Percentiles rank a stretch among this genome's conserved stretches.
phyloP scores from a whole-genome alignment of 345 rosid genomes.

The Turnera subulata region DNA sequence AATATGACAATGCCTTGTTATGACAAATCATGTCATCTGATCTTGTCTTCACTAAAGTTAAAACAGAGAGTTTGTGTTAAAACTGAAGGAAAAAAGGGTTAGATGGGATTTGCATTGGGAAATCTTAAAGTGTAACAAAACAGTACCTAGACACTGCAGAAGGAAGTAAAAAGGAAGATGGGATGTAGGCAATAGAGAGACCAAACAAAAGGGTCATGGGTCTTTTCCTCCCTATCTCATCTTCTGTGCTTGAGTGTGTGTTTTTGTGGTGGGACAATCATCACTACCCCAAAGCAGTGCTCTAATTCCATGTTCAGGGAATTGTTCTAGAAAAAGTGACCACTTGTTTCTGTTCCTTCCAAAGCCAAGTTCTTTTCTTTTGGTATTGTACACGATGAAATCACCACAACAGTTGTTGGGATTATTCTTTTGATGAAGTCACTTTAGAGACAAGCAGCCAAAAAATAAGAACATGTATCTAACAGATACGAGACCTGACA shows the following conservation, averaged over 20 bases:
- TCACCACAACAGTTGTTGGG: conserved; percentile 7
- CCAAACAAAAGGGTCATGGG: conserved; percentile 25
- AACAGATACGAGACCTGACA: too few relatives aligned
- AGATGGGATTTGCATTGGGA: too few relatives aligned
- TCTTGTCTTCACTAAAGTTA: conserved; percentile 4
- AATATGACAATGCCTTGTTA: not conserved
- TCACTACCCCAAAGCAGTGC: conserved; percentile 7
- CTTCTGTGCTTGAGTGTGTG: too few relatives aligned
- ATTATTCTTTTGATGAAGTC: conserved; percentile 5
- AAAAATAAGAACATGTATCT: conserved; percentile 8
- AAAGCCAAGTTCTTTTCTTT: conserved; percentile 1
- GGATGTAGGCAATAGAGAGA: conserved; percentile 24
- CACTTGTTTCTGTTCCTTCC: conserved; percentile 34
- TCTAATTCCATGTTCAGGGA: conserved; percentile 20
- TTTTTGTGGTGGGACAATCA: conserved; percentile 6
- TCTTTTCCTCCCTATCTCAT: conserved; percentile 14
- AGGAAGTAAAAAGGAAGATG: conserved; percentile 16
- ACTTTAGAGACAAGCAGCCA: not conserved
- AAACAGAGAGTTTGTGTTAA: not conserved
- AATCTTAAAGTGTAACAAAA: too few relatives aligned
- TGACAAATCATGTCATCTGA: not conserved
- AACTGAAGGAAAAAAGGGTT: not conserved
- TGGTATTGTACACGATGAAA: conserved; percentile 9
- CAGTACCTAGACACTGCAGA: conserved; percentile 32
- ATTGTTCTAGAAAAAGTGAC: conserved; percentile 30